Evolutionary conservation across 1,284 basidiomycete species (phyloP), one percentile per base, ranked within the genome.

Genomic region (Malassezia pachydermatis): DNA sequence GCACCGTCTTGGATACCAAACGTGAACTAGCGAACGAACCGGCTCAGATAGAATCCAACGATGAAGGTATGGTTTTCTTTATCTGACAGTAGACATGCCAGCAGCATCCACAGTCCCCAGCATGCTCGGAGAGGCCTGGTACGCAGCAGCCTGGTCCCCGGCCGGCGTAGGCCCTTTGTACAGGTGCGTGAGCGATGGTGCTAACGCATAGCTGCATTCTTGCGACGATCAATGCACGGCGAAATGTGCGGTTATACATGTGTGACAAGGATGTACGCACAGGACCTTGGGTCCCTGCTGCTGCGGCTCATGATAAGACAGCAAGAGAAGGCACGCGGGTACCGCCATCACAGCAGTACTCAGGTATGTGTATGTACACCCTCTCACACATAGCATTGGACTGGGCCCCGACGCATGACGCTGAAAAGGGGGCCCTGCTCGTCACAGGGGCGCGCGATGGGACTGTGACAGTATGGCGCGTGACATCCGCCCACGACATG

Each of bases 111-210:
- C 35, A 14, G 28, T 41, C 32, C 42, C 41, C 9, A 27, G 33
- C 34, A 28, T 28, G 14, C 28, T 41, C 33, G 29, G 29, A 16
- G 42, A 40, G 16, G 41, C 43, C 6, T 52, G 50, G 50, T 14
- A 32, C 25, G 36, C 50, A 7, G 44, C 39, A 1, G 45, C 39
- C 7, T 52, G 50, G 50, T 52, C 50, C 24, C 50, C 50, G 1
- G n/a, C 39, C 0, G 39, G 44, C 4, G 14, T 47, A 5, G 50
- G 49, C 4, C 43, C 49, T 17, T 36, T 24, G 19, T 37, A 27
- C 11, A 41, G 28, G 37, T 39, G 23, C 22, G 17, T 17, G 19
- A 17, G 8, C 10, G 9, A 8, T 19, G 34, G 9, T 10, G 11
- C 34, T 36, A 8, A n/a, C 37, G 19, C 17, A 22, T 3, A 45